Evolutionary conservation across 2,329 filamentous ascomycete species (phyloP).

Genomic region (Colletotrichum musae): DNA sequence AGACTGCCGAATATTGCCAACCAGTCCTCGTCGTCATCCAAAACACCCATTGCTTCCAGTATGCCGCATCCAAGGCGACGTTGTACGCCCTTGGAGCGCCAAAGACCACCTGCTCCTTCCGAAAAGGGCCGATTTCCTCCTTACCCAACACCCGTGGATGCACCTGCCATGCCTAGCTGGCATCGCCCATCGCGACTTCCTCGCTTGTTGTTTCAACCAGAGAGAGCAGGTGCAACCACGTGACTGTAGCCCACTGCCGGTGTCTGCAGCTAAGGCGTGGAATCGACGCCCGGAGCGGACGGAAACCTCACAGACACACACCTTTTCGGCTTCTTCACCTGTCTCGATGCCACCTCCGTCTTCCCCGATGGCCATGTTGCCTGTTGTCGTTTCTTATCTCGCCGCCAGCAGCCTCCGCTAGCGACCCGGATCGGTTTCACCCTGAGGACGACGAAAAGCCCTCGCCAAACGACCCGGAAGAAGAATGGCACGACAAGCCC

Average conservation of each 20-base stretch:
- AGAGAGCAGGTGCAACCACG: slow-evolving; percentile 8
- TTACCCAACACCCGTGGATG: no score
- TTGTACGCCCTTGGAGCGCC: no score
- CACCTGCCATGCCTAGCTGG: no score
- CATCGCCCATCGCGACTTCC: neutral
- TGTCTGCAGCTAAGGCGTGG: slow-evolving; percentile 9
- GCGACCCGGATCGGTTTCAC: slow-evolving; percentile 23
- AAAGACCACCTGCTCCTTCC: no score
- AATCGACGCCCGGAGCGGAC: neutral
- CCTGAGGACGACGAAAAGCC: slow-evolving; percentile 18
- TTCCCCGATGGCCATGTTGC: neutral
- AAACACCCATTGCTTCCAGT: no score
- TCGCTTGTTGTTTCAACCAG: neutral
- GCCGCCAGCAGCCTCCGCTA: slow-evolving; percentile 1
- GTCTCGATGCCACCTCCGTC: neutral
- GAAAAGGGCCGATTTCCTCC: no score
- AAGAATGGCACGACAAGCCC: slow-evolving; percentile 10
- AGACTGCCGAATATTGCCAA: no score
- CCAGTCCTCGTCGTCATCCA: no score
- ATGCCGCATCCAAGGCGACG: no score
- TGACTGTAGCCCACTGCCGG: slow-evolving; percentile 14
- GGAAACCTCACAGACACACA: slow-evolving; percentile 14
- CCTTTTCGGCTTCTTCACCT: neutral
- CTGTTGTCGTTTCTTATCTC: slow-evolving; percentile 26
- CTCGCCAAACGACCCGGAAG: slow-evolving; percentile 28